Evolutionary conservation across 208 protist species (phyloP).

Genomic region (Endotrypanum monterogeii): DNA sequence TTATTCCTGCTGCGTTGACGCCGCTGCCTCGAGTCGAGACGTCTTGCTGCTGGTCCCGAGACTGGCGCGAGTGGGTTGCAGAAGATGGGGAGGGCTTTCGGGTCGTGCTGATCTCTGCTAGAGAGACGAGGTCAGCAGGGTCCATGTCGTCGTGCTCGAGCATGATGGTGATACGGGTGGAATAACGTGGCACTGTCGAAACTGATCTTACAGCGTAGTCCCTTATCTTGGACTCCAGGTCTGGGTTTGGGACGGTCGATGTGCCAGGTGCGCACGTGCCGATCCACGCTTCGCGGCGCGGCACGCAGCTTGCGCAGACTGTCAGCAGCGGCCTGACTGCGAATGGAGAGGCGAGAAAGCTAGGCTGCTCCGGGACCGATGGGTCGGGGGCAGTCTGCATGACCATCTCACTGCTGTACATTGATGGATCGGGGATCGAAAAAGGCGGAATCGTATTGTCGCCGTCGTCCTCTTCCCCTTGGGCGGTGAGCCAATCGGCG

Average conservation of each 20-base stretch:
- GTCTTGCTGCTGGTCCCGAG: conserved; percentile 5
- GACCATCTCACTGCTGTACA: conserved; percentile 10
- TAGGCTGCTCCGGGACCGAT: conserved; percentile 8
- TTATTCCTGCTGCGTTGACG: conserved; percentile 1
- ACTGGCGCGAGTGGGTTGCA: background rate
- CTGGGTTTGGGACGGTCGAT: conserved; percentile 1
- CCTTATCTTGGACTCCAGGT: background rate
- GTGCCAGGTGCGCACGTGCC: conserved; percentile 36
- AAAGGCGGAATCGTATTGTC: conserved; percentile 10
- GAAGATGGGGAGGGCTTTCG: conserved; percentile 9
- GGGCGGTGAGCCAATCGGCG: conserved; percentile 3
- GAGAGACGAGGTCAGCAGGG: conserved; percentile 62
- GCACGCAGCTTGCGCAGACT: conserved; percentile 76
- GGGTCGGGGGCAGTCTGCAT: conserved; percentile 3
- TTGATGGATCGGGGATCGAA: background rate
- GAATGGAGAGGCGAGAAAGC: conserved; percentile 46
- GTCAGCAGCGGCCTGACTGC: conserved; percentile 71
- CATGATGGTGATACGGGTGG: conserved; percentile 75
- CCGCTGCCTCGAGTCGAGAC: conserved; percentile 20
- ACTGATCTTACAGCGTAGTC: conserved; percentile 33
- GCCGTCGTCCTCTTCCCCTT: conserved; percentile 25
- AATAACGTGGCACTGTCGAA: conserved; percentile 73
- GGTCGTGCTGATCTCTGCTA: conserved; percentile 55
- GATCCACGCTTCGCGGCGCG: conserved; percentile 63
- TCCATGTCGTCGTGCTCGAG: conserved; percentile 80